Evolutionary conservation across 371 early-diverging fungal genomes (phyloP), one percentile per base, ranked within the genome.

Genomic region (Umbelopsis sp.): DNA sequence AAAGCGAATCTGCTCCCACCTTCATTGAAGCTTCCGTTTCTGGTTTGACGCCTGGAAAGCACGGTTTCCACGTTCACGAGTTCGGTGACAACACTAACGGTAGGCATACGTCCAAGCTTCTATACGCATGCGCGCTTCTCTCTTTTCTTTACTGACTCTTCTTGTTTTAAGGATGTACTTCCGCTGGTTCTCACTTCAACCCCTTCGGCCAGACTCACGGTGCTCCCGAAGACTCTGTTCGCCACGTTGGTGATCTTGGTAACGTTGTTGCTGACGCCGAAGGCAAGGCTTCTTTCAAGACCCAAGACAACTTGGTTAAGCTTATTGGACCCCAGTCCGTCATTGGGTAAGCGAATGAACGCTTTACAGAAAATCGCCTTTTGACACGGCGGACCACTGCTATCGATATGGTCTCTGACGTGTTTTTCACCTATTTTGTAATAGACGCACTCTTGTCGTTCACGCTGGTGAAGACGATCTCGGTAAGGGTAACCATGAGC

Each of bases 241-340:
- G 93, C 68, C 97, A 96, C 82, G 91, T 85, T 50, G 96, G 96
- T 68, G 96, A 96, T 77, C 87, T 95, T 72, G 97, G 96, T 67
- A 96, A 95, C 83, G 73, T 95, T 52, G 69, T 52, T 5, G 92
- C 87, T 14, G 76, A 76, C 41, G 74, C 75, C 7, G 74, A 84
- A 66, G 91, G 92, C 32, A 74, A 71, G 37, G 87, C 88, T 52
- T 76, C 77, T 45, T 70, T 88, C 68, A 72, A 80, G 45, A 32
- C 84, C 52, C 68, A 75, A 16, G 95, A 92, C 71, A 57, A 70
- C 8, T 79, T 80, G 69, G 70, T 93, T 70, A 85, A 87, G 69
- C 87, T 96, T 65, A 82, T 83, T 69, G 95, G 95, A 67, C 82
- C 77, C 20, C 76, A 87, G 77, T 88, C 88, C 73, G 79, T 94